Percentiles rank a stretch among this genome's conserved stretches.
Evolutionary conservation across 2,329 filamentous ascomycete species (phyloP).

Genomic region (Diaporthe velutina): DNA sequence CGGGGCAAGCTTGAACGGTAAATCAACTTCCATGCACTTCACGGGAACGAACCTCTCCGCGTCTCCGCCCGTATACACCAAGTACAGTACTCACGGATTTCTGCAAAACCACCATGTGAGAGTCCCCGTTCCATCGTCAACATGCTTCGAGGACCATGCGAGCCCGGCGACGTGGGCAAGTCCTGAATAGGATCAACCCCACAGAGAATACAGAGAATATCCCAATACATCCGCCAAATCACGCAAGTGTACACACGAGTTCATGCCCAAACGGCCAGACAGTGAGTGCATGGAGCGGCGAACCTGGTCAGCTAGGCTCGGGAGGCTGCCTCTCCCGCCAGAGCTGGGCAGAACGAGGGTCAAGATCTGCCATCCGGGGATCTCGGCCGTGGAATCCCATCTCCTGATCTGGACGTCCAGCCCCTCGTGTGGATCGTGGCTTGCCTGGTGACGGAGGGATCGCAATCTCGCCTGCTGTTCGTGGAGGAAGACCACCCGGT

Average conservation of each 20-base stretch:
- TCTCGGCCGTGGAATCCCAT: slow-evolving; percentile 21
- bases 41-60: slow-evolving; percentile 4
- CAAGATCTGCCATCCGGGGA: slow-evolving; percentile 18
- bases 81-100: background rate
- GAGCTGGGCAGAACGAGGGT: background rate
- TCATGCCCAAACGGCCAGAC: background rate
- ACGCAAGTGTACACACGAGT: background rate
- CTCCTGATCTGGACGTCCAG: background rate
- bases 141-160: background rate
- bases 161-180: background rate
- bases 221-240: slow-evolving; percentile 12
- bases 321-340: background rate
- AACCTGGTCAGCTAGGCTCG: background rate
- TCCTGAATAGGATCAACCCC: background rate
- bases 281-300: background rate
- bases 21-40: slow-evolving; percentile 7
- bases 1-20: background rate
- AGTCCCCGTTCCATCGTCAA: background rate
- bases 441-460: slow-evolving; percentile 3
- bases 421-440: background rate
- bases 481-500: background rate
- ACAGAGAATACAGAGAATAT: too few species aligned
- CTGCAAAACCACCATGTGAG: background rate
- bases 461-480: slow-evolving; percentile 5
- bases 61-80: background rate